Percentiles rank a stretch among this genome's conserved stretches.
Evolutionary conservation across 2,329 filamentous ascomycete genomes (phyloP).

Genomic region (Akanthomyces muscarius): DNA sequence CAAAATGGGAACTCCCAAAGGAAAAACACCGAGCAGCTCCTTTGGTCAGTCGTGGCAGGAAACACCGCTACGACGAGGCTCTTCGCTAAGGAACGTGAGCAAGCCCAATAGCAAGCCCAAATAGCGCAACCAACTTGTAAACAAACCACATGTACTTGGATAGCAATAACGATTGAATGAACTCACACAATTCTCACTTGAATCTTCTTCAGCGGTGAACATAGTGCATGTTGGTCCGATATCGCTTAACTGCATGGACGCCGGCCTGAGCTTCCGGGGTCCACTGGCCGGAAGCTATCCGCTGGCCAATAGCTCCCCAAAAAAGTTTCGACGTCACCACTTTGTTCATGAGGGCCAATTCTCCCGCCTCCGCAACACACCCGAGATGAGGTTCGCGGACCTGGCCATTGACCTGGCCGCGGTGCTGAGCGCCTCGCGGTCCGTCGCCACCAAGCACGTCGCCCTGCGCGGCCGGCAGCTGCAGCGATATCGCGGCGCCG

Average conservation of each 20-base stretch:
- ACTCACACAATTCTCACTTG: neutral
- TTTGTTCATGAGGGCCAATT: slow-evolving; percentile 17
- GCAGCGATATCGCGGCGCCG: slow-evolving; percentile 44
- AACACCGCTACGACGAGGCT: slow-evolving; percentile 37
- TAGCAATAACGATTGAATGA: neutral
- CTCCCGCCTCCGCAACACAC: slow-evolving; percentile 24
- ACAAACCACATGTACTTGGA: neutral
- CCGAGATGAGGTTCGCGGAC: slow-evolving; percentile 57
- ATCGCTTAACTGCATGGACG: slow-evolving; percentile 16
- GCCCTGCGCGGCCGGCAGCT: slow-evolving; percentile 54
- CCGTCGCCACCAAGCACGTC: slow-evolving; percentile 60
- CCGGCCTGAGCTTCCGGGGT: neutral
- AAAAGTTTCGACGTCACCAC: slow-evolving; percentile 3
- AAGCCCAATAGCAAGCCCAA: slow-evolving; percentile 19
- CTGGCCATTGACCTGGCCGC: slow-evolving; percentile 65
- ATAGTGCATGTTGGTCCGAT: neutral
- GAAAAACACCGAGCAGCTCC: slow-evolving; percentile 29
- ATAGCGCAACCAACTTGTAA: neutral
- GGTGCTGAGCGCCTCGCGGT: slow-evolving; percentile 65
- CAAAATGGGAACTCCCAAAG: slow-evolving; percentile 49
- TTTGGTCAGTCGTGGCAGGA: slow-evolving; percentile 29
- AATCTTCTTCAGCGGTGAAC: neutral
- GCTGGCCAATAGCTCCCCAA: neutral
- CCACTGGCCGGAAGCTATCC: slow-evolving; percentile 2
- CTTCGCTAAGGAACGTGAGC: slow-evolving; percentile 34